phyloP scores from a whole-genome alignment of 2,329 filamentous ascomycete species.

The Phaeosphaeriaceae sp. region DNA sequence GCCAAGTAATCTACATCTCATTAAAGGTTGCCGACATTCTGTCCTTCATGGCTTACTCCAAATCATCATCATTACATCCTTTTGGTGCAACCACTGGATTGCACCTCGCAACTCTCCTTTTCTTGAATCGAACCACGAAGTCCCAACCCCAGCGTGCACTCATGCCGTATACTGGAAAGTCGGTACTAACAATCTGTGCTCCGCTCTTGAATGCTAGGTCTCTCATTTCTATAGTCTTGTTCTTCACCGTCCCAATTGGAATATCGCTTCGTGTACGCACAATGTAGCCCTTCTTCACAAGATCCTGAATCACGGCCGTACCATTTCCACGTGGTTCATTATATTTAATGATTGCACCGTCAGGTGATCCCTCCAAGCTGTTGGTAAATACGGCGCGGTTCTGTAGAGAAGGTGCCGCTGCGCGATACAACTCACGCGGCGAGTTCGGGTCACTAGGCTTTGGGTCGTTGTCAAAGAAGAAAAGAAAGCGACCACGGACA shows the following conservation, averaged over 20 bases:
- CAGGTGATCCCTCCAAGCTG: constrained; percentile 51
- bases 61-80: constrained; percentile 39
- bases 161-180: constrained; percentile 57
- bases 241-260: constrained; percentile 53
- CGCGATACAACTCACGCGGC: constrained; percentile 49
- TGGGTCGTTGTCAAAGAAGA: constrained; percentile 60
- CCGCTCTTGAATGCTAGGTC: constrained; percentile 54
- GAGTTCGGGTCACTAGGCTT: constrained; percentile 36
- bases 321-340: constrained; percentile 52
- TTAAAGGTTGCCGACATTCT: too few species aligned
- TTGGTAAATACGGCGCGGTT: constrained; percentile 59
- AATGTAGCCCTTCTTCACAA: constrained; percentile 57
- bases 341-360: constrained; percentile 59
- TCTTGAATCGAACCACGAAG: constrained; percentile 49
- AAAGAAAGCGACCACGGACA: constrained; percentile 56
- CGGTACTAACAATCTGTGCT: constrained; percentile 59
- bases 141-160: constrained; percentile 56
- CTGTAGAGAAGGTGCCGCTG: constrained; percentile 47
- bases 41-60: too few species aligned
- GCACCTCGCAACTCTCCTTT: constrained; percentile 42
- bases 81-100: constrained; percentile 48
- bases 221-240: constrained; percentile 51
- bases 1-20: neutral
- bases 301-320: constrained; percentile 50
- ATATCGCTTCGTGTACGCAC: constrained; percentile 58